Percentiles rank a stretch among this genome's conserved stretches.
These are phyloP conservation scores for Chlorophyllum brunneum DNA, from an alignment of 768 basidiomycete species.

Conservation along the genomic window DNA sequence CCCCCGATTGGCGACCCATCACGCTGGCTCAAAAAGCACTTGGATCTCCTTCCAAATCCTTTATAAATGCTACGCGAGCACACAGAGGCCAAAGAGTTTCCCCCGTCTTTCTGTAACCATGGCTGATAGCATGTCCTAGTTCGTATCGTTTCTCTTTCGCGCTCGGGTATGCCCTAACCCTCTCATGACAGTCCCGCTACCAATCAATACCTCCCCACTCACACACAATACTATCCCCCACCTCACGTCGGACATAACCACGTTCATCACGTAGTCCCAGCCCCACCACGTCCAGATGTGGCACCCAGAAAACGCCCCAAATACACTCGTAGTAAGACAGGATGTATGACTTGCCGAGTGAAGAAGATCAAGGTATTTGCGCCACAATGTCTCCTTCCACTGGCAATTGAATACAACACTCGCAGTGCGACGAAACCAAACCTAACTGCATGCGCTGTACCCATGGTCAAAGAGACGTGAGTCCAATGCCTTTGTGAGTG, in stretches of 20 bases:
- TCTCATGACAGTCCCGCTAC: conserved; percentile 29
- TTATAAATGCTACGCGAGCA: conserved; percentile 53
- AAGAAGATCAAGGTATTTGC: conserved; percentile 88
- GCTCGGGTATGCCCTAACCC: conserved; percentile 17
- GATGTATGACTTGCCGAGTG: conserved; percentile 88
- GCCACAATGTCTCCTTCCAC: background rate
- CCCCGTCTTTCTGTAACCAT: conserved; percentile 40
- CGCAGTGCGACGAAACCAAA: conserved; percentile 86
- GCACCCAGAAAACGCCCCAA: conserved; percentile 78
- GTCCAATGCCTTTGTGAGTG: conserved; percentile 19
- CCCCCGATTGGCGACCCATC: conserved; percentile 41
- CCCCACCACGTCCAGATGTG: conserved; percentile 45
- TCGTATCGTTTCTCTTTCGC: conserved; percentile 23
- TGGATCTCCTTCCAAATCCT: conserved; percentile 33
- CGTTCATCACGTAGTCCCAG: conserved; percentile 28
- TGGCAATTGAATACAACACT: background rate
- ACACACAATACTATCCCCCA: conserved; percentile 35
- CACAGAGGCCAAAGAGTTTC: conserved; percentile 31
- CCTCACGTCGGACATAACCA: conserved; percentile 35
- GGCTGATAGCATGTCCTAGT: conserved; percentile 56
- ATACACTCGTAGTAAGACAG: conserved; percentile 92
- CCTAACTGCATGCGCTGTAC: conserved; percentile 85
- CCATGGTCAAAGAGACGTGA: conserved; percentile 79
- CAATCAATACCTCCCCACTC: conserved; percentile 38
- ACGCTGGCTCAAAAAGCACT: conserved; percentile 39